Percentiles rank a stretch among this genome's conserved stretches.
Evolutionary conservation across 192 early-diverging fungal genomes (phyloP).

Genomic region (Gaertneriomyces sp.): DNA sequence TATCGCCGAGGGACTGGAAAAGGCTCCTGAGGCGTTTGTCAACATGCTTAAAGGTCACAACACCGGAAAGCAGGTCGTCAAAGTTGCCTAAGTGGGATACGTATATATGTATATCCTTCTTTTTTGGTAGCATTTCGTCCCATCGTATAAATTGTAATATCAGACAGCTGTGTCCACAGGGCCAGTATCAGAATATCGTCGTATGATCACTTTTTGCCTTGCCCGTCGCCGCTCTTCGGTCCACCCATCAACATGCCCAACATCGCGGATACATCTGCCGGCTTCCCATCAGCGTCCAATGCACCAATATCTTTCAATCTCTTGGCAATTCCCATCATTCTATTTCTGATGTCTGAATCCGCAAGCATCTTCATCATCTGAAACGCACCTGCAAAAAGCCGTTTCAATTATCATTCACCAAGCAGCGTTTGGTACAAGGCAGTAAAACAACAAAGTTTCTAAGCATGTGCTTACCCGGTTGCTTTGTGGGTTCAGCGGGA

Average conservation of each 20-base stretch:
- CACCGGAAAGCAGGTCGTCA: conserved; percentile 47
- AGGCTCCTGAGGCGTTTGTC: conserved; percentile 50
- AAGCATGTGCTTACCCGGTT: conserved; percentile 16
- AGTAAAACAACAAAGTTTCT: not conserved
- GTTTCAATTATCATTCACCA: not conserved
- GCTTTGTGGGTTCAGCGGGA: conserved; percentile 4
- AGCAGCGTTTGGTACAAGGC: not conserved
- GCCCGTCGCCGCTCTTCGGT: too few species aligned
- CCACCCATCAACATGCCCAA: conserved; percentile 20
- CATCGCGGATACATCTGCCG: conserved; percentile 9
- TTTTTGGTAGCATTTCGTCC: too few species aligned
- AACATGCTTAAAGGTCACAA: conserved; percentile 44
- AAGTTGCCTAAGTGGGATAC: conserved; percentile 17
- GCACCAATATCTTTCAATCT: conserved; percentile 15
- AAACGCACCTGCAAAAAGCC: conserved; percentile 6
- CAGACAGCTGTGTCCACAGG: too few species aligned
- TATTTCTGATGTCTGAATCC: conserved; percentile 10
- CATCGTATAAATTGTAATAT: too few species aligned
- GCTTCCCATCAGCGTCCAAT: conserved; percentile 15
- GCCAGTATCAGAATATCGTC: too few species aligned
- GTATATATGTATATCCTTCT: not conserved
- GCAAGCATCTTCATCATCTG: conserved; percentile 25
- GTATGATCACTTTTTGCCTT: too few species aligned
- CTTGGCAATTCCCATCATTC: conserved; percentile 14
- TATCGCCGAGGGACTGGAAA: conserved; percentile 63